Evolutionary conservation across 257 asterid species (phyloP).

Genomic region (Solanum microdontum): DNA sequence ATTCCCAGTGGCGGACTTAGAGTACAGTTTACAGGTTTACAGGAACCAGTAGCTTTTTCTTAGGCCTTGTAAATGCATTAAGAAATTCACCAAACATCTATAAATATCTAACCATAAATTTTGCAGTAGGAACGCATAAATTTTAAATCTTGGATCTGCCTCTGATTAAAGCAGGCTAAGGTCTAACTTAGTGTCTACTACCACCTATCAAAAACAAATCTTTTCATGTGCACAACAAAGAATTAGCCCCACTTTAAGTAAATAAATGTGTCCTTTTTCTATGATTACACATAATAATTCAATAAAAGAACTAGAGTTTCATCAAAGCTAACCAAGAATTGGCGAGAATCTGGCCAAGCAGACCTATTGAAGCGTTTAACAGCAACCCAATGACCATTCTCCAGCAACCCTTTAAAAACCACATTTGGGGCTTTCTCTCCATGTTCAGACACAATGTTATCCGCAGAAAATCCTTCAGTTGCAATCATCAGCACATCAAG

Average conservation of each 20-base stretch:
- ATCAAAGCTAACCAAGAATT: slow-evolving; percentile 18
- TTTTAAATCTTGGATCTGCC: not conserved
- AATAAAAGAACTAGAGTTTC: not conserved
- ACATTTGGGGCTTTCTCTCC: slow-evolving; percentile 50
- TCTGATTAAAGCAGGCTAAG: not conserved
- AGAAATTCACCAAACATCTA: not conserved
- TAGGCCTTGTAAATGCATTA: not conserved
- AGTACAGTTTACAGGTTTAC: not conserved
- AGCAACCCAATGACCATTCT: slow-evolving; percentile 24
- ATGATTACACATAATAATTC: not conserved
- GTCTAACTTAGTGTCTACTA: not conserved
- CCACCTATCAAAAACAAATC: not conserved
- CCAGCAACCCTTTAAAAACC: slow-evolving; percentile 28
- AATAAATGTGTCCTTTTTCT: not conserved
- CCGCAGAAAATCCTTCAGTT: slow-evolving; percentile 26
- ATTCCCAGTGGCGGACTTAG: not conserved
- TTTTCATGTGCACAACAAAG: not conserved
- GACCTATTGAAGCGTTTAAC: slow-evolving; percentile 32
- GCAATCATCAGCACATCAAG: slow-evolving; percentile 24
- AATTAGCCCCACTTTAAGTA: not conserved
- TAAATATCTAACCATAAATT: not conserved
- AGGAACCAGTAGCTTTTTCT: not conserved
- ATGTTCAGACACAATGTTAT: slow-evolving; percentile 40
- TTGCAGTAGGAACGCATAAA: not conserved
- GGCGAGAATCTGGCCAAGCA: slow-evolving; percentile 49